Evolutionary conservation across 257 asterid genomes (phyloP), one percentile per base, ranked within the genome.

Genomic region (Penstemon newberryi): DNA sequence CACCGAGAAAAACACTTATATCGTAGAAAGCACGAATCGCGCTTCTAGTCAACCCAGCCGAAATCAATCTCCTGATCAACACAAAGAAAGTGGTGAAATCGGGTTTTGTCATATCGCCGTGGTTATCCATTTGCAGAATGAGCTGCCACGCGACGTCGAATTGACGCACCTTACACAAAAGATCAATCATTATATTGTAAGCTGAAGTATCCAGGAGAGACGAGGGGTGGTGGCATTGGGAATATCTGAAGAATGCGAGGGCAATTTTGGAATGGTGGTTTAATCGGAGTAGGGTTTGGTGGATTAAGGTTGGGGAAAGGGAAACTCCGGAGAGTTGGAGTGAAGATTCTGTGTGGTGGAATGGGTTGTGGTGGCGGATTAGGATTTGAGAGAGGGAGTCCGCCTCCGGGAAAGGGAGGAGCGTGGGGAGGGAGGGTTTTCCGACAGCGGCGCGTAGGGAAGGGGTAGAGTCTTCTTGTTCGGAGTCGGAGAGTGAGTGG

Each of bases 131-230:
- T 52, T 85, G 76, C 43, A 86, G 40, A 56, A 89, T 80, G 45
- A 87, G 81, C 78, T 92, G 89, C 98, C 98, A 92, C 0, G 91
- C 95, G 8, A 70, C 97, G 9, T 92, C 98, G 7, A 86, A 92
- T 60, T 92, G 98, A 56, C 84, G 91, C 65, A 89, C 98, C 71
- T 71, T 87, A 77, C 90, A 82, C 73, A 89, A 56, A 51, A 83
- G 80, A 71, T 89, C 95, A 19, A 89, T 82, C 19, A 92, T 67
- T 18, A 89, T 70, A 73, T 89, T 86, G 81, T 86, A 87, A 4
- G 95, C 79, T 3, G 84, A 74, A 10, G 94, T 78, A 73, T 89
- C 95, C 37, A 80, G 76, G 4, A 71, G 75, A 33, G 43, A 60
- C 15, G 73, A 75, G 42, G 77, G 83, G 52, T 71, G 76, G 66